Evolutionary conservation across 1,139 yeast species (phyloP).

Genomic region (Kluyveromyces sp.): DNA sequence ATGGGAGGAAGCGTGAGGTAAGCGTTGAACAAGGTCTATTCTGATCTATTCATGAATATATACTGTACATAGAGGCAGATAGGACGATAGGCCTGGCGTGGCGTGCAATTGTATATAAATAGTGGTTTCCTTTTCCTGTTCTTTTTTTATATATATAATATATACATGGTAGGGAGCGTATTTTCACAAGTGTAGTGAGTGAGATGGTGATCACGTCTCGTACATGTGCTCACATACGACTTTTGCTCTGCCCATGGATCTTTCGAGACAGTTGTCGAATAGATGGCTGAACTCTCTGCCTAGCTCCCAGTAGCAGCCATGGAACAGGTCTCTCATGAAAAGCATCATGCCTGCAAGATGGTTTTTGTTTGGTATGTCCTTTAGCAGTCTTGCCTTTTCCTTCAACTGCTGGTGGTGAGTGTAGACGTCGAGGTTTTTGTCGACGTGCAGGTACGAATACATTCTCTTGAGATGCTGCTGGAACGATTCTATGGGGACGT

Average conservation of each 20-base stretch:
- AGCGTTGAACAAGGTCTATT: too few species aligned
- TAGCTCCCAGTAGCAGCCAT: conserved; percentile 51
- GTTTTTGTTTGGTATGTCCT: conserved; percentile 32
- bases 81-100: too few species aligned
- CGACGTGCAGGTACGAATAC: conserved; percentile 14
- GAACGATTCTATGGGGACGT: conserved; percentile 23
- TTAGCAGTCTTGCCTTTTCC: conserved; percentile 24
- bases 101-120: too few species aligned
- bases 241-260: conserved; percentile 47
- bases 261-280: conserved; percentile 47
- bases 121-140: too few species aligned
- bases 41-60: too few species aligned
- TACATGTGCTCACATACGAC: conserved; percentile 49
- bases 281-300: conserved; percentile 53
- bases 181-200: too few species aligned
- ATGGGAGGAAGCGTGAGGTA: too few species aligned
- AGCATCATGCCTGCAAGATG: conserved; percentile 50
- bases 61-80: too few species aligned
- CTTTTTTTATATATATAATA: too few species aligned
- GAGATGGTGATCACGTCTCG: conserved; percentile 6
- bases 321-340: conserved; percentile 39
- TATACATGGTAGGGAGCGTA: too few species aligned
- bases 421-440: conserved; percentile 20
- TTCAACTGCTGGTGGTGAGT: conserved; percentile 33
- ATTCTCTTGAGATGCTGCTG: conserved; percentile 16